Percentiles rank a stretch among this genome's conserved stretches.
phyloP scores from a whole-genome alignment of 139 green algal species.

The Chlamydomonas schloesseri region DNA sequence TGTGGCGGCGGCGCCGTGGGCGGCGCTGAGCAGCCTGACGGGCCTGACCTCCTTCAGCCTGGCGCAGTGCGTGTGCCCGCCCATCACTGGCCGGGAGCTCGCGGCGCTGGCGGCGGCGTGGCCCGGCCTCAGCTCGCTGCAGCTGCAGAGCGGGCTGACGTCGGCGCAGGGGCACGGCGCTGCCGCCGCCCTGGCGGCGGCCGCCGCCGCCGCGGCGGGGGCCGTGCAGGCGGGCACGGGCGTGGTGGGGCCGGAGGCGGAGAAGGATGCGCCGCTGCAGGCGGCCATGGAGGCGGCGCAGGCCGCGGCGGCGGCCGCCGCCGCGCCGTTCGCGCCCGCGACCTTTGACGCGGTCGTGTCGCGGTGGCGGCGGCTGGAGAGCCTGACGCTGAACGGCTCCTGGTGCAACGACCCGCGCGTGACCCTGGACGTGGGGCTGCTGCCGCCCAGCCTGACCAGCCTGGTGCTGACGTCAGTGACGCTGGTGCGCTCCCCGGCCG shows the following conservation, averaged over 20 bases:
- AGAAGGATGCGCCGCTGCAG: no score
- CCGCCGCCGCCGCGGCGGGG: neutral
- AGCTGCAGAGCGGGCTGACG: neutral
- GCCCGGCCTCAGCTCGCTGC: neutral
- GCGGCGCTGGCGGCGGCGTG: neutral
- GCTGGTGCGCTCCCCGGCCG: neutral
- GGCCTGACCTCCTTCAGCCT: neutral
- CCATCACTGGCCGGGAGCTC: neutral
- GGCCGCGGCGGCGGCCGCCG: neutral
- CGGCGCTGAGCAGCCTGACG: neutral
- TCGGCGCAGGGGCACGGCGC: neutral
- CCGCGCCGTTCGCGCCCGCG: neutral
- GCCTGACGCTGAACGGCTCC: conserved; percentile 2
- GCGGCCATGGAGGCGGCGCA: no score
- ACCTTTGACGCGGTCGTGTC: neutral
- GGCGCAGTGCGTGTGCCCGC: neutral
- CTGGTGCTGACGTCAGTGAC: neutral
- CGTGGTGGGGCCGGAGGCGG: no score
- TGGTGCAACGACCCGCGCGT: conserved; percentile 9
- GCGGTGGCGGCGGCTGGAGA: conserved; percentile 7
- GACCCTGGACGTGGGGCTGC: neutral
- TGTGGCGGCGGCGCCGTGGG: neutral
- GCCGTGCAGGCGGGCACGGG: neutral
- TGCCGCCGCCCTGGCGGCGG: neutral
- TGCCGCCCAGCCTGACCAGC: conserved; percentile 29